Conservation (phyloP, 2,329 filamentous ascomycete species). For the Cadophora luteo-olivacea region DNA sequence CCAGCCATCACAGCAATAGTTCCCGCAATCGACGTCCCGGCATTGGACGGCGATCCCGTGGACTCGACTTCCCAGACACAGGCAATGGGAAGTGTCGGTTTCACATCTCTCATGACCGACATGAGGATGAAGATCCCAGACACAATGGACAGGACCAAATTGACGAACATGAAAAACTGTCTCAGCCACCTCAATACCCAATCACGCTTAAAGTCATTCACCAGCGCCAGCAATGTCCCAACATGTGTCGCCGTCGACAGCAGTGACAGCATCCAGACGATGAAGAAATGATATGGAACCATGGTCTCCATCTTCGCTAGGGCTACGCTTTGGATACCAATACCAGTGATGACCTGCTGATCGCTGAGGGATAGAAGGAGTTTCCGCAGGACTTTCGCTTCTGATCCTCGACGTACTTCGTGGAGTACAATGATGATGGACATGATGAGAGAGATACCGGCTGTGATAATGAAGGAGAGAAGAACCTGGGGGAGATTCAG, state of each 20-base stretch:
- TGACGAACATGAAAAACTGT: constrained; percentile 70
- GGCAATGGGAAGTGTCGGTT: constrained; percentile 63
- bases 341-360: constrained; percentile 72
- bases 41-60: constrained; percentile 47
- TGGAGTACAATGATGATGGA: constrained; percentile 62
- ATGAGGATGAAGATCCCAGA: constrained; percentile 95
- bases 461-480: constrained; percentile 71
- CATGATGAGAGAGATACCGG: constrained; percentile 61
- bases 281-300: constrained; percentile 73
- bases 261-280: constrained; percentile 71
- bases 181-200: constrained; percentile 71
- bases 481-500: constrained; percentile 53
- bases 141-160: constrained; percentile 69
- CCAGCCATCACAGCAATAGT: constrained; percentile 67
- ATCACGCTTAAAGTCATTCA: constrained; percentile 70
- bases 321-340: constrained; percentile 70
- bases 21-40: constrained; percentile 58
- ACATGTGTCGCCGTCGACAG: constrained; percentile 72
- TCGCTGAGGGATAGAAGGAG: constrained; percentile 70
- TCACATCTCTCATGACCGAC: constrained; percentile 82
- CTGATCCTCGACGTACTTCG: constrained; percentile 53
- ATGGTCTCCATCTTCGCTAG: constrained; percentile 64
- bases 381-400: constrained; percentile 63
- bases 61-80: constrained; percentile 62
- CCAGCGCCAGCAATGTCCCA: constrained; percentile 67